Base-by-base conservation (phyloP, 306 rosid species). In the Vigna unguiculata region DNA sequence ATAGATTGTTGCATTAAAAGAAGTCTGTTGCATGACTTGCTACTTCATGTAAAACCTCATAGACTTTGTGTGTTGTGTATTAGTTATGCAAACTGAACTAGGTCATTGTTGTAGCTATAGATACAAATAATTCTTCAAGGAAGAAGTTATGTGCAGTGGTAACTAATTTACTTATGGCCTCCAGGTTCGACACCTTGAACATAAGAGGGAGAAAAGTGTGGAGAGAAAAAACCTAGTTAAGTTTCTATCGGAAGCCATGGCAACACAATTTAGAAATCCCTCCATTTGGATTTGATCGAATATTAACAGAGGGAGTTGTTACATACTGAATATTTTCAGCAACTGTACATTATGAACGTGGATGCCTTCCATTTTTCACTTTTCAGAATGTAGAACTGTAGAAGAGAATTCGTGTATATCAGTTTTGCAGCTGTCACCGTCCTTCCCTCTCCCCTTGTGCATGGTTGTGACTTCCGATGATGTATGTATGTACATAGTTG, bases 151-250 rank as follows among this genome's bases (percentile, higher is more conserved):
- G 59, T 60, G 67, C 14, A 6, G 64, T 6, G 43, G 21, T 28
- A 62, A 70, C 74, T 76, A 15, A 61, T 66, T 81, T 22, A 24
- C 41, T 24, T 61, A 77, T 58, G 55, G 72, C 71, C 40, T 83
- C 48, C 88, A 95, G 98, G 97, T 95, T 70, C 96, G 97, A 62
- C 97, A 92, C 80, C 91, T 94, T 45, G 97, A 94, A 62, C 89
- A 84, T 47, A 94, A 92, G 87, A 89, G 45, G 93, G 97, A 89
- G 87, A 91, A 90, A 82, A 86, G 81, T 52, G 86, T 94, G 5
- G 89, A 86, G 68, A 87, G 93, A 74, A 83, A 72, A 65, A 66
- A 72, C 55, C 86, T 94, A 8, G 84, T 88, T 78, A 88, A 77
- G 80, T 95, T 95, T 86, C 81, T 95, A 38, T 68, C 78, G 52